phyloP scores from a whole-genome alignment of 23 red algal genomes.

The Gracilaria domingensis region DNA sequence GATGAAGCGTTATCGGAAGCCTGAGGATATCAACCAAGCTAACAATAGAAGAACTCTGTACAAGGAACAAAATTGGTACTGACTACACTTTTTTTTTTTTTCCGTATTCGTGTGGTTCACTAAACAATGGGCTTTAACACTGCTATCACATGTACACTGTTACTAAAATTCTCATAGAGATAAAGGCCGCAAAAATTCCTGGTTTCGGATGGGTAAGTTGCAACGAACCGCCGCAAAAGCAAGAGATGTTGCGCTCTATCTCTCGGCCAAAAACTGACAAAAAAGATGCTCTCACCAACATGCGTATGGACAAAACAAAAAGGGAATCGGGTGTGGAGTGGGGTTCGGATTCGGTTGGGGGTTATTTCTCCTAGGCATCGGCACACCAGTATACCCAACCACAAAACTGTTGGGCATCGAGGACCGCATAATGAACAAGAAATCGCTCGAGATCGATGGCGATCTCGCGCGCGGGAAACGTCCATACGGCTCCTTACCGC shows the following conservation, averaged over 20 bases:
- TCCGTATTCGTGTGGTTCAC: neutral
- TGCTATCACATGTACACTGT: neutral
- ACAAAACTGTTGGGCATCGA: slow-evolving; percentile 24
- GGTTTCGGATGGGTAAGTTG: slow-evolving; percentile 34
- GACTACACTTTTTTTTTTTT: neutral
- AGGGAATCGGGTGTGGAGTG: slow-evolving; percentile 46
- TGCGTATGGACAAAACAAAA: neutral
- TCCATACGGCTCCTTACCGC: slow-evolving; percentile 12
- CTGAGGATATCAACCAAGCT: too few species aligned
- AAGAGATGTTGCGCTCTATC: neutral
- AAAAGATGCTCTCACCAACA: neutral
- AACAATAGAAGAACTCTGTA: neutral
- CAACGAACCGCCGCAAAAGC: neutral
- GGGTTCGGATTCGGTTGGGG: slow-evolving; percentile 57
- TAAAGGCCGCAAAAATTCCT: slow-evolving; percentile 1
- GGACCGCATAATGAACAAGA: slow-evolving; percentile 16
- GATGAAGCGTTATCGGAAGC: neutral
- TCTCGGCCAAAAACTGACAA: slow-evolving; percentile 1
- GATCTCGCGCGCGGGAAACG: slow-evolving; percentile 27
- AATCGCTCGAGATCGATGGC: neutral
- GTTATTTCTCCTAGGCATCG: slow-evolving; percentile 34
- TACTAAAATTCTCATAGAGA: neutral
- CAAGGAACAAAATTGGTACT: neutral
- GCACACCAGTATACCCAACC: slow-evolving; percentile 35
- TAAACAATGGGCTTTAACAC: neutral